Percentiles rank a stretch among this genome's conserved stretches.
phyloP scores from a whole-genome alignment of 495 filamentous ascomycete species.

The Hypoxylon fragiforme region DNA sequence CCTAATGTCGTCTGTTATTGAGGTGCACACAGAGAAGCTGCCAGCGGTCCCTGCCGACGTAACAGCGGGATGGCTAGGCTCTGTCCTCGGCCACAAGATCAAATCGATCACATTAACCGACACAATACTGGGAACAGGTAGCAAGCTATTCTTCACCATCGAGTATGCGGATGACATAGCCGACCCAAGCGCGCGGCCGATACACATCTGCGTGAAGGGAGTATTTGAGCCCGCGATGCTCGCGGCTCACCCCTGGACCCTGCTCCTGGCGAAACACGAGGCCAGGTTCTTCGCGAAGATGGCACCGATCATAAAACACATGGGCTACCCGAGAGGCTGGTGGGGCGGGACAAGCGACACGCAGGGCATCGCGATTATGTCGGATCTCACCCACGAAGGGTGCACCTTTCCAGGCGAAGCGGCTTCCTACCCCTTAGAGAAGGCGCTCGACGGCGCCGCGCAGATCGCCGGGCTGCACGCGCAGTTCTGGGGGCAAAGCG shows the following conservation, averaged over 20 bases:
- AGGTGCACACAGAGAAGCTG: slow-evolving; percentile 22
- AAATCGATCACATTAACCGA: slow-evolving; percentile 34
- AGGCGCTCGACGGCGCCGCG: slow-evolving; percentile 35
- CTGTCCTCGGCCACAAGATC: slow-evolving; percentile 36
- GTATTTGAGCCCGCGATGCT: slow-evolving; percentile 41
- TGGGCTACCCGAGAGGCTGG: slow-evolving; percentile 41
- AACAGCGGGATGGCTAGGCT: slow-evolving; percentile 45
- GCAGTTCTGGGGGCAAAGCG: slow-evolving; percentile 39
- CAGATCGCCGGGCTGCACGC: slow-evolving; percentile 42
- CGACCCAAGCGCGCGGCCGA: slow-evolving; percentile 23
- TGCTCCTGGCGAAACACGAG: slow-evolving; percentile 41
- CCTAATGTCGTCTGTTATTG: no score
- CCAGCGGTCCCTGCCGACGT: slow-evolving; percentile 44
- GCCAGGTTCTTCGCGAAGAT: slow-evolving; percentile 41
- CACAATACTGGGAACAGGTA: slow-evolving; percentile 37
- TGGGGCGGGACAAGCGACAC: slow-evolving; percentile 35
- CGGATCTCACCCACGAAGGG: slow-evolving; percentile 34
- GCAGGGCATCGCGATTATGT: slow-evolving; percentile 45
- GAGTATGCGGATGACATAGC: slow-evolving; percentile 31
- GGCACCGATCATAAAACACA: slow-evolving; percentile 34
- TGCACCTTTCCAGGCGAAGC: slow-evolving; percentile 37
- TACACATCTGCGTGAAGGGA: slow-evolving; percentile 40
- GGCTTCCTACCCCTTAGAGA: slow-evolving; percentile 36
- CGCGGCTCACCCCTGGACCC: slow-evolving; percentile 37
- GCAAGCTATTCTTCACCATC: slow-evolving; percentile 39